Percentiles rank a stretch among this genome's conserved stretches.
phyloP scores from a whole-genome alignment of 306 rosid species.

The Prunus fruticosa region DNA sequence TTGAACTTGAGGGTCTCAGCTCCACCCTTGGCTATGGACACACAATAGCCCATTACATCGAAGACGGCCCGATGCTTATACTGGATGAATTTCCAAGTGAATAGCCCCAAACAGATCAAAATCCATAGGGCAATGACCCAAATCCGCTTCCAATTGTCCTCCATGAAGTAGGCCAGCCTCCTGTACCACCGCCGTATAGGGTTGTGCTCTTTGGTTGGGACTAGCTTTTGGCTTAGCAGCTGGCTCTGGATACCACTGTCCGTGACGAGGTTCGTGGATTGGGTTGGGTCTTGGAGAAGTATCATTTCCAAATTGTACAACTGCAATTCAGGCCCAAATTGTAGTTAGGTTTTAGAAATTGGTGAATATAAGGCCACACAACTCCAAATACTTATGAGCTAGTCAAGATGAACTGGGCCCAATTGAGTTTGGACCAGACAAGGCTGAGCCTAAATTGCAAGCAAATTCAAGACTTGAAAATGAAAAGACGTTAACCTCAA shows the following conservation, averaged over 20 bases:
- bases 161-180: constrained; percentile 49
- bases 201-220: constrained; percentile 72
- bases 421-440: neutral
- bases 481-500: constrained; percentile 43
- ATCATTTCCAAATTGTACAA: constrained; percentile 79
- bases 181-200: constrained; percentile 51
- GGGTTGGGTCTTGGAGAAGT: constrained; percentile 72
- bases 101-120: constrained; percentile 55
- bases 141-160: constrained; percentile 78
- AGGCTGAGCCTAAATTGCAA: neutral
- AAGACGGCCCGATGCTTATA: constrained; percentile 67
- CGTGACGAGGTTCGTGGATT: constrained; percentile 49
- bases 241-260: constrained; percentile 65
- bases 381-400: too few species aligned
- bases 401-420: too few species aligned
- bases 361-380: too few species aligned
- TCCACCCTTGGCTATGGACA: constrained; percentile 72
- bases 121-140: constrained; percentile 75
- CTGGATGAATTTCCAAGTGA: constrained; percentile 80
- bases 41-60: constrained; percentile 82
- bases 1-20: constrained; percentile 91
- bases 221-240: constrained; percentile 74
- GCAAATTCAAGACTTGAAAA: neutral
- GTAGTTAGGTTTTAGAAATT: rapidly evolving
- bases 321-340: constrained; percentile 30